phyloP scores from a whole-genome alignment of 139 green algal species.

The Volvox reticuliferus region DNA sequence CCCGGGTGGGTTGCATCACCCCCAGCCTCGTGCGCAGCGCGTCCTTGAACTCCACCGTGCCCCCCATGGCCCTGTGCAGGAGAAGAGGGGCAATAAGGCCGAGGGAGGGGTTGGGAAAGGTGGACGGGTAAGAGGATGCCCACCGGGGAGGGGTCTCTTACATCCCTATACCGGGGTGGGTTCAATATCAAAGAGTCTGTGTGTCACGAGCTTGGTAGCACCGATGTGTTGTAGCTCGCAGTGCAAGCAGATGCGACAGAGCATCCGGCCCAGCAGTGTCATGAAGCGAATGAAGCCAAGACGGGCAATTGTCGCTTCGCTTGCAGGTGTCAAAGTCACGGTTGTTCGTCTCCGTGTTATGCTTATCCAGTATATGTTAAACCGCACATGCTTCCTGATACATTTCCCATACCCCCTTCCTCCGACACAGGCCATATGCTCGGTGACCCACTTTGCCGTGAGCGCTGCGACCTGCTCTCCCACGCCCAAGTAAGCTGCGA shows the following conservation, averaged over 20 bases:
- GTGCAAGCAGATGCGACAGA: no score
- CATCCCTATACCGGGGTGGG: no score
- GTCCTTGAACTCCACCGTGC: slow-evolving; percentile 91
- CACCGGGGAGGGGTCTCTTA: not conserved
- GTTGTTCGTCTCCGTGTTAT: no score
- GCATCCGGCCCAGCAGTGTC: no score
- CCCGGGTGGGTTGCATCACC: slow-evolving; percentile 83
- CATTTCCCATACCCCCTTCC: not conserved
- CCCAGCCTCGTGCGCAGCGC: slow-evolving; percentile 85
- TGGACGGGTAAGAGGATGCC: not conserved
- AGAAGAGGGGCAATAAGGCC: not conserved
- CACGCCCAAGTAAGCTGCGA: slow-evolving; percentile 92
- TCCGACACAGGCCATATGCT: not conserved
- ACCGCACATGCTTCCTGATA: no score
- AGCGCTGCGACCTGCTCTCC: slow-evolving; percentile 91
- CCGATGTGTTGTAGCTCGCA: not conserved
- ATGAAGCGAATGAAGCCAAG: no score
- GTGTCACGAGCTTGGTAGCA: no score
- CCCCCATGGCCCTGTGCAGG: slow-evolving; percentile 91
- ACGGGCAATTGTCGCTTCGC: no score
- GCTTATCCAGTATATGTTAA: no score
- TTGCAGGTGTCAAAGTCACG: no score
- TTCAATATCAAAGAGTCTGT: no score
- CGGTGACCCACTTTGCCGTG: slow-evolving; percentile 71
- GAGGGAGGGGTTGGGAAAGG: not conserved